Evolutionary conservation across 805 yeast genomes (phyloP), one percentile per base, ranked within the genome.

Genomic region (Sugiyamaella americana): DNA sequence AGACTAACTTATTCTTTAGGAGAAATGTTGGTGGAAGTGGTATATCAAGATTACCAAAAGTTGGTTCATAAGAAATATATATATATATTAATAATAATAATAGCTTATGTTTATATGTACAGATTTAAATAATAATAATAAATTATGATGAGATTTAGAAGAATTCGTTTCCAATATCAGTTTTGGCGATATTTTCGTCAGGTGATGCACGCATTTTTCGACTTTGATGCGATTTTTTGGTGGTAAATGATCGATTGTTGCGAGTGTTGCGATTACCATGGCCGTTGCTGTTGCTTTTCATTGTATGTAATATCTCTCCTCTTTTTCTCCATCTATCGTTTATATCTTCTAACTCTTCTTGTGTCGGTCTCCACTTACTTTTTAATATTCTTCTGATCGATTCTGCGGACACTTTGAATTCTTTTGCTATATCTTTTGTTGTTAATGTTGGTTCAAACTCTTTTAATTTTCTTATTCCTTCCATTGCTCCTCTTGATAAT

Each of bases 381-480:
- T 78, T 80, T 53, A 89, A 61, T 17, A 89, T 87, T 52, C 95
- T 74, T 49, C 95, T 70, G 2, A 88, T 75, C 0, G 89, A 85
- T 54, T 88, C 94, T 1, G 94, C 91, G 1, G 93, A 83, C 3
- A 87, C 73, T 41, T 74, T 69, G 64, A 83, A 88, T 58, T 74
- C 74, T 26, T 74, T 68, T 0, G 87, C 82, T 4, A 89, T 61
- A 37, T 78, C 82, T 2, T 68, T 66, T 2, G 82, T 73, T 3
- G 74, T 76, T 44, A 84, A 52, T n/a, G 75, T 71, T 0, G 96
- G 96, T 51, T 70, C 63, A 46, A 56, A 47, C 11, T 63, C 64
- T 55, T 79, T 83, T 40, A 87, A 56, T 3, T 69, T 60, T 46
- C 84, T 66, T 3, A 89, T 71, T 46, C 78, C 79, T 17, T 75